phyloP scores from a whole-genome alignment of 306 rosid species.

The Vigna angularis region DNA sequence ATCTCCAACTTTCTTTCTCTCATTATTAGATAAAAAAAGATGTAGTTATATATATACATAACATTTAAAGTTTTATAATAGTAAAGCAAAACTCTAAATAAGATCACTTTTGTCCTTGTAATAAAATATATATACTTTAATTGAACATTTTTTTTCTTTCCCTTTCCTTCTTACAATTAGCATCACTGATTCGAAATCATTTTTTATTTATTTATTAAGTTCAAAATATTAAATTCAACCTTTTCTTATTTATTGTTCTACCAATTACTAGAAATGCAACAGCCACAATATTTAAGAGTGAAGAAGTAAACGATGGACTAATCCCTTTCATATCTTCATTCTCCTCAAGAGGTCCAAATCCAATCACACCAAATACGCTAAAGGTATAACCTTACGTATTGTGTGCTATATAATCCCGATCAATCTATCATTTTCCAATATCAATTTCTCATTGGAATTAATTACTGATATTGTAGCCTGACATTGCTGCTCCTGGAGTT shows the following conservation, averaged over 20 bases:
- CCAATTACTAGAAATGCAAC: slow-evolving; percentile 45
- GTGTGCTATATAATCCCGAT: neutral
- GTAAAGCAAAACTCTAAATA: no score
- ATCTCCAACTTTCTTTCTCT: no score
- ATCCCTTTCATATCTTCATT: slow-evolving; percentile 49
- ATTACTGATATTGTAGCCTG: slow-evolving; percentile 49
- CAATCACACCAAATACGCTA: slow-evolving; percentile 50
- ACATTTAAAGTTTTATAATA: no score
- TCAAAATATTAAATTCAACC: no score
- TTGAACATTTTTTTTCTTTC: no score
- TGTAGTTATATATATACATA: no score
- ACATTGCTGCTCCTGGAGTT: slow-evolving; percentile 55
- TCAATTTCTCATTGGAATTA: neutral
- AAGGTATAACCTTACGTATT: slow-evolving; percentile 44
- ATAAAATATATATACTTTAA: no score
- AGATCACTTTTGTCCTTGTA: no score
- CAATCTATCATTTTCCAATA: neutral
- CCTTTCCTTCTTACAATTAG: no score
- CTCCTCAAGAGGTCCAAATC: slow-evolving; percentile 75
- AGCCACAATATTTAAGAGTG: slow-evolving; percentile 53
- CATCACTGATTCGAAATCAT: no score
- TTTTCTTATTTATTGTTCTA: neutral
- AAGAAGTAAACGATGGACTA: slow-evolving; percentile 27
- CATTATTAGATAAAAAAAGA: no score
- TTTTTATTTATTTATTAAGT: no score